These are phyloP conservation scores for Blastosporella zonata DNA, from an alignment of 1,284 basidiomycete species.

Conservation along the genomic window DNA sequence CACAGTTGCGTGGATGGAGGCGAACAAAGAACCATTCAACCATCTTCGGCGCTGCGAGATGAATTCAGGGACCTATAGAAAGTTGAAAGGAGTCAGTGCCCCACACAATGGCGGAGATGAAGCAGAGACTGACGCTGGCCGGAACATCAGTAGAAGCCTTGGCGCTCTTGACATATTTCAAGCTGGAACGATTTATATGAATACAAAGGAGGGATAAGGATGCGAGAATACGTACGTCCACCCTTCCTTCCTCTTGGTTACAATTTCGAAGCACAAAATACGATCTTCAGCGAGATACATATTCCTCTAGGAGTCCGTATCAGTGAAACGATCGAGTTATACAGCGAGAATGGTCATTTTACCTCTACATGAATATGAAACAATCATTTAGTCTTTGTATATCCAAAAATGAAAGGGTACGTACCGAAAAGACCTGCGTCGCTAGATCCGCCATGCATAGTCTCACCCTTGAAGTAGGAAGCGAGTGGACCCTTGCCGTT, in stretches of 20 bases:
- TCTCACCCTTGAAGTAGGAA: constrained; percentile 89
- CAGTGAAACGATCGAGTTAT: constrained; percentile 2
- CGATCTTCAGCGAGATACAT: constrained; percentile 94
- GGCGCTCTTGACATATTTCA: constrained; percentile 90
- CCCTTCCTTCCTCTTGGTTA: constrained; percentile 85
- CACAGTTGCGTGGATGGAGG: constrained; percentile 82
- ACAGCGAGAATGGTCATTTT: not conserved
- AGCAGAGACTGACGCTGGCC: constrained; percentile 47
- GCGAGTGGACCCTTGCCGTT: constrained; percentile 86
- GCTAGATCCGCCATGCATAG: constrained; percentile 69
- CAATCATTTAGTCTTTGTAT: not conserved
- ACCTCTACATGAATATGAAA: constrained; percentile 22
- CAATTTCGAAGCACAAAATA: constrained; percentile 96
- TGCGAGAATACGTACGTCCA: constrained; percentile 60
- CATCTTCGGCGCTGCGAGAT: constrained; percentile 89
- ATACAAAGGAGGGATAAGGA: constrained; percentile 2
- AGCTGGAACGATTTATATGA: constrained; percentile 35
- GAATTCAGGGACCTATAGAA: constrained; percentile 70
- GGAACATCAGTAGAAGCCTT: constrained; percentile 89
- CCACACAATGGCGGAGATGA: not conserved
- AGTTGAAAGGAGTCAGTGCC: constrained; percentile 7
- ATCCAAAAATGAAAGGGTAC: constrained; percentile 23
- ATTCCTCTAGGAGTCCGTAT: constrained; percentile 58
- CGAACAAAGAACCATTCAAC: constrained; percentile 87
- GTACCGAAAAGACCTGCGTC: constrained; percentile 69